These are phyloP conservation scores for Termitomyces sp. DNA, from an alignment of 768 basidiomycete species.

Conservation along the genomic window DNA sequence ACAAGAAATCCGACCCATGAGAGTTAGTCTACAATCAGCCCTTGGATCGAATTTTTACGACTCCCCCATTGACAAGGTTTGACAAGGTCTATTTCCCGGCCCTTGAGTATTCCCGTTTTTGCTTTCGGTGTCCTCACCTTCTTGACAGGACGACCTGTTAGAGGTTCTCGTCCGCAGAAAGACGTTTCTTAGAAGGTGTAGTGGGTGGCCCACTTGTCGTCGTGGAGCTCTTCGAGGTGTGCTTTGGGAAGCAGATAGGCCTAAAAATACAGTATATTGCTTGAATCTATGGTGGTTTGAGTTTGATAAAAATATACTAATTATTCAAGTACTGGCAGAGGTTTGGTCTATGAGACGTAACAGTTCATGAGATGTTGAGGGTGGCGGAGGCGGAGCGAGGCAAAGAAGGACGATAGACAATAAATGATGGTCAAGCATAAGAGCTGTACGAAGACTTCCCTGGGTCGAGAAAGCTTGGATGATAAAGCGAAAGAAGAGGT, in stretches of 20 bases:
- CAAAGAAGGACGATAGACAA: conserved; percentile 4
- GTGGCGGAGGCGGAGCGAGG: conserved; percentile 2
- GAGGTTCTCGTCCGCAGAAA: no score
- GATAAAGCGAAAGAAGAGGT: conserved; percentile 8
- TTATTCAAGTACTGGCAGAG: not conserved
- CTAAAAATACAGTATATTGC: not conserved
- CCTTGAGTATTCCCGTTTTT: no score
- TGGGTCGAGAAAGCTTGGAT: conserved; percentile 4
- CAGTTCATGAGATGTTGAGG: conserved; percentile 3
- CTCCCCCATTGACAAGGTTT: no score
- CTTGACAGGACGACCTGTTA: no score
- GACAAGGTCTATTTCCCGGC: no score
- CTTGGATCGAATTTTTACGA: no score
- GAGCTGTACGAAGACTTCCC: conserved; percentile 4
- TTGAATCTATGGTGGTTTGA: not conserved
- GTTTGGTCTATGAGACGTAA: not conserved
- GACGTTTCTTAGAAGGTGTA: no score
- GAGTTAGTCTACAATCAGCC: no score
- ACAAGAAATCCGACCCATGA: no score
- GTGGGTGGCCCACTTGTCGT: no score
- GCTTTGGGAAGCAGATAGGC: not conserved
- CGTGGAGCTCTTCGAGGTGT: not conserved
- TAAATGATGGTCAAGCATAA: conserved; percentile 10
- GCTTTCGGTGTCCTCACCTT: no score
- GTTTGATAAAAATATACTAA: not conserved